Evolutionary conservation across 805 yeast species (phyloP).

Genomic region (Nakazawaea ernobii): DNA sequence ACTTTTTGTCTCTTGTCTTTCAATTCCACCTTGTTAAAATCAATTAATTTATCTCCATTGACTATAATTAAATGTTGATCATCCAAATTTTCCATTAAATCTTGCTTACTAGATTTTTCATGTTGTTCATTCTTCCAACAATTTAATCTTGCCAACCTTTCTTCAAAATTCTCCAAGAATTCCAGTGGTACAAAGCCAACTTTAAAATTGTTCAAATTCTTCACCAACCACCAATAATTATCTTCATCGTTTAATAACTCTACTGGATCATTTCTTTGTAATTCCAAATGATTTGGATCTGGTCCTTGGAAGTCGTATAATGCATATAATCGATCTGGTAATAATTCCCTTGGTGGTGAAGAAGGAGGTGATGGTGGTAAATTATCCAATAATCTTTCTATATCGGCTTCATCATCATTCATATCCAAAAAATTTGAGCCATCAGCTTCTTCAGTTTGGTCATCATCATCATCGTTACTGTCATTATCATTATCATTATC

Average conservation of each 20-base stretch:
- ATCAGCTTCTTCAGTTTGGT: slow-evolving; percentile 15
- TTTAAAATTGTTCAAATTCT: slow-evolving; percentile 41
- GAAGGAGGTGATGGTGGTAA: slow-evolving; percentile 61
- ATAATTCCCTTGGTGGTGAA: slow-evolving; percentile 75
- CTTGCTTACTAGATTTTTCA: slow-evolving; percentile 28
- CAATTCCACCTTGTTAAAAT: slow-evolving; percentile 3
- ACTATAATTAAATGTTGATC: slow-evolving; percentile 1
- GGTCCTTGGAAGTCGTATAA: slow-evolving; percentile 86
- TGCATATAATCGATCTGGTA: slow-evolving; percentile 81
- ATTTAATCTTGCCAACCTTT: slow-evolving; percentile 84
- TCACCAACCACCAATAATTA: slow-evolving; percentile 94
- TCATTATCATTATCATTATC: background rate
- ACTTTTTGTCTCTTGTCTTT: slow-evolving; percentile 21
- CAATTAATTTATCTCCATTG: slow-evolving; percentile 10
- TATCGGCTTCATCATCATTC: slow-evolving; percentile 29
- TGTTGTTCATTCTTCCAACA: slow-evolving; percentile 86
- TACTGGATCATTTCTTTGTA: slow-evolving; percentile 78
- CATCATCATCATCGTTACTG: background rate
- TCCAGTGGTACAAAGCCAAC: slow-evolving; percentile 98
- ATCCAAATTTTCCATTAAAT: background rate
- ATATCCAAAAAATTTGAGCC: slow-evolving; percentile 6
- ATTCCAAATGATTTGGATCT: slow-evolving; percentile 84
- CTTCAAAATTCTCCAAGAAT: slow-evolving; percentile 84
- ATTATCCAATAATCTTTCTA: slow-evolving; percentile 33
- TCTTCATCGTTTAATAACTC: slow-evolving; percentile 80